Conservation (phyloP, 2,329 filamentous ascomycete species). For the Orbilia brochopaga region DNA sequence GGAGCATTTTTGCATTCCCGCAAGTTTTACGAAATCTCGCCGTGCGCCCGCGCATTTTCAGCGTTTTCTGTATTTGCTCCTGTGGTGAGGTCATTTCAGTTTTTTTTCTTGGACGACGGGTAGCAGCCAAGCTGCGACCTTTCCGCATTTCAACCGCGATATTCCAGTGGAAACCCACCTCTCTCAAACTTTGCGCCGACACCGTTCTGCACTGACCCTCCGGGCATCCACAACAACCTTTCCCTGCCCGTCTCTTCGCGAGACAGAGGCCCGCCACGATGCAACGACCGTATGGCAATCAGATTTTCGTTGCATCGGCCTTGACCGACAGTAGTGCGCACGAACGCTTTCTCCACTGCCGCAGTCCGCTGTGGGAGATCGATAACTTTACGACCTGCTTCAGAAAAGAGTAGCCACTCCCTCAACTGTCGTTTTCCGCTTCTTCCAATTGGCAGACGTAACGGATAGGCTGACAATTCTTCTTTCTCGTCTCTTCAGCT, state of each 20-base stretch:
- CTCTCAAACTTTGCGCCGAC: not conserved
- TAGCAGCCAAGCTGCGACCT: not conserved
- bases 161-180: slow-evolving; percentile 8
- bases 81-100: too few relatives aligned
- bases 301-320: slow-evolving; percentile 42
- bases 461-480: slow-evolving; percentile 51
- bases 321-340: slow-evolving; percentile 38
- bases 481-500: slow-evolving; percentile 62
- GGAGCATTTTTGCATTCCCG: too few relatives aligned
- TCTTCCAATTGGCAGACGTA: slow-evolving; percentile 13
- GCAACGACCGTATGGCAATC: slow-evolving; percentile 43
- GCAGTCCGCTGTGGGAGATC: slow-evolving; percentile 63
- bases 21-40: too few relatives aligned
- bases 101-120: too few relatives aligned
- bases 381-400: slow-evolving; percentile 71
- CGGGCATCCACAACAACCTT: slow-evolving; percentile 12
- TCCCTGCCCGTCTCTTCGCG: slow-evolving; percentile 35
- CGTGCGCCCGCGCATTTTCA: too few relatives aligned
- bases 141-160: slow-evolving; percentile 15
- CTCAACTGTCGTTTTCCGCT: not conserved
- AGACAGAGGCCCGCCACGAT: slow-evolving; percentile 40
- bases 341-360: slow-evolving; percentile 53
- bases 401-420: slow-evolving; percentile 48
- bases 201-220: slow-evolving; percentile 2
- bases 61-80: too few relatives aligned